These are phyloP conservation scores for Chernovozyma aurita DNA, from an alignment of 1,139 yeast genomes.

Conservation along the genomic window DNA sequence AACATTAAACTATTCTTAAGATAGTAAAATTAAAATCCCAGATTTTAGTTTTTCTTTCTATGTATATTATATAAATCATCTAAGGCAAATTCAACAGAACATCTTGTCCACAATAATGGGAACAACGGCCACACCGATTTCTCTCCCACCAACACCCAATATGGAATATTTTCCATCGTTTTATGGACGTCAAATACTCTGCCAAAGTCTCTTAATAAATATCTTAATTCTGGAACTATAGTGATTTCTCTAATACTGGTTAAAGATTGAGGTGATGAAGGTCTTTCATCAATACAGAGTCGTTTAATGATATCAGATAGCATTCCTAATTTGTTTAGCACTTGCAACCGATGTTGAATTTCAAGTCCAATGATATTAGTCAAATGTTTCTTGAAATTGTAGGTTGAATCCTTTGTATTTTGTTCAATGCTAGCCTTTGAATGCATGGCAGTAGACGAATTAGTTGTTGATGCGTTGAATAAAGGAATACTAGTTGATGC, in stretches of 20 bases:
- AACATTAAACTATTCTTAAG: constrained; percentile 41
- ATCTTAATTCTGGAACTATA: constrained; percentile 81
- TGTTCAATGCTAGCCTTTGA: constrained; percentile 15
- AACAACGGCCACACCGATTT: constrained; percentile 90
- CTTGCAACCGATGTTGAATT: constrained; percentile 76
- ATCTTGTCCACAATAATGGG: constrained; percentile 81
- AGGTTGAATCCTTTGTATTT: constrained; percentile 27
- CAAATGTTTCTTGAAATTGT: constrained; percentile 30
- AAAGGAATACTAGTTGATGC: neutral
- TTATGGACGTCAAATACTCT: constrained; percentile 73
- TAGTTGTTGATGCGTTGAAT: constrained; percentile 1
- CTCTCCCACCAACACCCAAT: constrained; percentile 91
- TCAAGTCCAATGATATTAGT: constrained; percentile 50
- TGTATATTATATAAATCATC: constrained; percentile 66
- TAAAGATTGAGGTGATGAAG: constrained; percentile 55
- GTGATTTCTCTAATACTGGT: constrained; percentile 67
- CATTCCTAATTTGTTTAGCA: constrained; percentile 74
- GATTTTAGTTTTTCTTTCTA: constrained; percentile 27
- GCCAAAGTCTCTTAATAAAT: constrained; percentile 63
- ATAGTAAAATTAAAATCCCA: constrained; percentile 14
- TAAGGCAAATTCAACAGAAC: constrained; percentile 84
- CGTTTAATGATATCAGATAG: constrained; percentile 69
- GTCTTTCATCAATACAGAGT: constrained; percentile 84
- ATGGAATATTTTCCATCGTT: constrained; percentile 68
- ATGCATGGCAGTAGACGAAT: constrained; percentile 3